These are phyloP conservation scores for Suillus spraguei DNA, from an alignment of 768 basidiomycete species.

Conservation along the genomic window DNA sequence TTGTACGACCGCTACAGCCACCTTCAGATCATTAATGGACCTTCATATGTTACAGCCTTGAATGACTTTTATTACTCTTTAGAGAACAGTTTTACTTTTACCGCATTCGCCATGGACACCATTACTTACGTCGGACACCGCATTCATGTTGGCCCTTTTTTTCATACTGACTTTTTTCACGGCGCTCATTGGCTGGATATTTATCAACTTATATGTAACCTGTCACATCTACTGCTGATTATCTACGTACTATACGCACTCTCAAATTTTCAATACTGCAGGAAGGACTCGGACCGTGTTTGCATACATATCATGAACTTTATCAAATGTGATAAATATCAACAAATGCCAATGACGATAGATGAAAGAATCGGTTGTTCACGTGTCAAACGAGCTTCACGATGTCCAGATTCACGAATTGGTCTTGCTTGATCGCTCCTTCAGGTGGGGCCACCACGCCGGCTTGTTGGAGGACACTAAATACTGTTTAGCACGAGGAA, in stretches of 20 bases:
- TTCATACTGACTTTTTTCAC: background rate
- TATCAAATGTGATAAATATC: background rate
- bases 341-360: background rate
- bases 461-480: constrained; percentile 73
- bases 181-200: background rate
- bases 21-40: background rate
- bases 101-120: background rate
- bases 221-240: background rate
- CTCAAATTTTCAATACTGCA: background rate
- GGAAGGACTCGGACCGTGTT: background rate
- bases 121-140: constrained; percentile 3
- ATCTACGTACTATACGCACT: background rate
- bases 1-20: constrained; percentile 3
- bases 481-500: constrained; percentile 12
- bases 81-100: background rate
- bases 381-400: constrained; percentile 46
- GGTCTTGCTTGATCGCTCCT: constrained; percentile 53
- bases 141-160: background rate
- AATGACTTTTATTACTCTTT: constrained; percentile 2
- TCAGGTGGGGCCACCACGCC: constrained; percentile 62
- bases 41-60: constrained; percentile 6
- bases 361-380: background rate
- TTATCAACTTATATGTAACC: background rate
- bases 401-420: constrained; percentile 61
- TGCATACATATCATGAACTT: background rate